phyloP scores from a whole-genome alignment of 176 grass and related monocot species.

The Paspalum notatum region DNA sequence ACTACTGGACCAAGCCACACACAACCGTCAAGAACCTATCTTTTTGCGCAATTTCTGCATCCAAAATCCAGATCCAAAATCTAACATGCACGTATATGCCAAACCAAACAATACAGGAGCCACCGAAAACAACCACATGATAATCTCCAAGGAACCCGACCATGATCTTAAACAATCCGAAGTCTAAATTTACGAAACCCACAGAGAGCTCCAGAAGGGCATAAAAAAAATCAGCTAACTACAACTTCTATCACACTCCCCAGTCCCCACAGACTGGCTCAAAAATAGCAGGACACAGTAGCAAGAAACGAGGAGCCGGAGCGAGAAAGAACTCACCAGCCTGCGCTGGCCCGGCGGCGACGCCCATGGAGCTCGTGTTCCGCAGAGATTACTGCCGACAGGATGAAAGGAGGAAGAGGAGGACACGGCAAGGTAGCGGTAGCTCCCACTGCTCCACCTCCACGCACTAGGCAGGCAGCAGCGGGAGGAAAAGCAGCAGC shows the following conservation, averaged over 20 bases:
- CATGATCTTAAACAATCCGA: slow-evolving; percentile 24
- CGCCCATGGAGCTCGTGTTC: slow-evolving; percentile 38
- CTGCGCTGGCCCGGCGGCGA: slow-evolving; percentile 6
- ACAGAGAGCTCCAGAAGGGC: not conserved
- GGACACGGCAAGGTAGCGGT: slow-evolving; percentile 25
- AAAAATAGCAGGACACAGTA: not conserved
- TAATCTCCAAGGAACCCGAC: slow-evolving; percentile 9
- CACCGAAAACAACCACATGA: not conserved
- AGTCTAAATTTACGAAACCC: not conserved
- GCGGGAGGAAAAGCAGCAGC: slow-evolving; percentile 32
- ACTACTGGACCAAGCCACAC: not conserved
- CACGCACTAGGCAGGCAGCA: slow-evolving; percentile 27
- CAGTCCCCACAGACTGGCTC: not conserved
- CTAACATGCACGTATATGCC: not conserved
- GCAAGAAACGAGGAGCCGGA: not conserved
- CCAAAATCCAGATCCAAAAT: slow-evolving; percentile 49
- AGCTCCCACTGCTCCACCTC: slow-evolving; percentile 31
- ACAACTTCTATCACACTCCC: not conserved
- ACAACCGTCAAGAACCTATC: not conserved
- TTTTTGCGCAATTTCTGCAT: not conserved
- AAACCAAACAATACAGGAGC: slow-evolving; percentile 8
- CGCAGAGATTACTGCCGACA: not conserved
- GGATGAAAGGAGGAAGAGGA: not conserved
- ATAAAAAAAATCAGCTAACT: slow-evolving; percentile 5
- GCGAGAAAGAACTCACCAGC: slow-evolving; percentile 40